A percentile compares a stretch with the other conserved stretches of the same genome.
phyloP scores from a whole-genome alignment of 2,329 filamentous ascomycete genomes.

The Orbilia oligospora region DNA sequence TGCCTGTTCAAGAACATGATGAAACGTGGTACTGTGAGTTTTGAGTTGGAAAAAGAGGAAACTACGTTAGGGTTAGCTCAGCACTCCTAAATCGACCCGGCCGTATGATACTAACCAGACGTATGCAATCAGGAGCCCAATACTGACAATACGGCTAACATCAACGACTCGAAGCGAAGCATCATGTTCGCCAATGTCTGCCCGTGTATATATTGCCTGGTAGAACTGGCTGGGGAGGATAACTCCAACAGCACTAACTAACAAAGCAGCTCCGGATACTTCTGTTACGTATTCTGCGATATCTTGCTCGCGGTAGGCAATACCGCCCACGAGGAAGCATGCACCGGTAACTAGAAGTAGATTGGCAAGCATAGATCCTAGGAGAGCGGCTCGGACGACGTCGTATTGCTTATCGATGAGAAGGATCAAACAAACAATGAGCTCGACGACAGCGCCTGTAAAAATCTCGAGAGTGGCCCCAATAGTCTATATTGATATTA shows the following conservation, averaged over 20 bases:
- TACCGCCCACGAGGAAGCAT: slow-evolving; percentile 83
- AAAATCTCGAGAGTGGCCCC: slow-evolving; percentile 76
- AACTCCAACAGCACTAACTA: slow-evolving; percentile 54
- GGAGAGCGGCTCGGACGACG: slow-evolving; percentile 86
- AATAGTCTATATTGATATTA: slow-evolving; percentile 71
- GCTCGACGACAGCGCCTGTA: slow-evolving; percentile 82
- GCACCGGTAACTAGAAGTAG: slow-evolving; percentile 83
- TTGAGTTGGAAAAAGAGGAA: slow-evolving; percentile 60
- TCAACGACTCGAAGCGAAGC: slow-evolving; percentile 38
- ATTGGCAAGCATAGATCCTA: slow-evolving; percentile 86
- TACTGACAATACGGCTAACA: slow-evolving; percentile 53
- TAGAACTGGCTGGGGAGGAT: slow-evolving; percentile 58
- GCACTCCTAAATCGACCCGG: neutral
- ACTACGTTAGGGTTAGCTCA: slow-evolving; percentile 14
- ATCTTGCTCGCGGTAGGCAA: slow-evolving; percentile 66
- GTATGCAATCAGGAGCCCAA: slow-evolving; percentile 48
- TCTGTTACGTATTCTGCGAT: slow-evolving; percentile 59
- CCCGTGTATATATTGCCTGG: slow-evolving; percentile 42
- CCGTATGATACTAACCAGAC: slow-evolving; percentile 25
- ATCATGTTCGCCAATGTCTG: slow-evolving; percentile 30
- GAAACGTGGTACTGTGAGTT: slow-evolving; percentile 49
- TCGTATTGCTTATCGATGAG: slow-evolving; percentile 73
- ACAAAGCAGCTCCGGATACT: slow-evolving; percentile 52
- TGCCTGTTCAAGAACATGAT: slow-evolving; percentile 52
- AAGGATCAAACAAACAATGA: slow-evolving; percentile 85